Evolutionary conservation across 495 filamentous ascomycete species (phyloP), one percentile per base, ranked within the genome.

Genomic region (Glarea lozoyensis): DNA sequence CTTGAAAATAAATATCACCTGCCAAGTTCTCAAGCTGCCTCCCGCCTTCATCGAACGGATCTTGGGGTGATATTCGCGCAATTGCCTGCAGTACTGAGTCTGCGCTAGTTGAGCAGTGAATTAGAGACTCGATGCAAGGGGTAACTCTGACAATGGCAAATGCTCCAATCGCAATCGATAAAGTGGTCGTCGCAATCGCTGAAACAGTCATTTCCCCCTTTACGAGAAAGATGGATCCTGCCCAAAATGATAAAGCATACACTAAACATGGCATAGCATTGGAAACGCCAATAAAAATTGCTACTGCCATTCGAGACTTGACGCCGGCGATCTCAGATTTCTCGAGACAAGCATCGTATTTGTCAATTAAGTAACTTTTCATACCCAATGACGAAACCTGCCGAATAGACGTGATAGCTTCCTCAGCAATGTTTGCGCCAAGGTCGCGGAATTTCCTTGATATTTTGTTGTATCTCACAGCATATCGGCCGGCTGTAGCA

Each of bases 211-310:
- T 30, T 4, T 45, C 33, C 3, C 47, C 47, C 0, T 18, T 10
- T 20, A 45, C 47, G 4, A 50, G 37, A 19, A 45, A 41, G 11
- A 41, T 16, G 16, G 47, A 50, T 0, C 78, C 79, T 51, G 81
- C 70, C 76, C 76, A 84, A 46, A 81, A 82, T 2, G 78, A 73
- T 18, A 84, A 59, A 29, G 70, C 76, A 48, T 79, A 79, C 1
- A 70, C 75, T n/a, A 67, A 66, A 43, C 75, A 82, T 0, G 37
- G 42, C 13, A 40, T 49, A 16, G 62, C 60, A 15, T 59, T 64
- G 2, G 72, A 72, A 38, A 79, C 68, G 37, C 81, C 81, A 43
- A 81, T 81, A 29, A 84, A 56, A 12, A 77, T 42, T 10, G 79
- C 78, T 9, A 74, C 66, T 42, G 80, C 75, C 0, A 72, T 59